Percentiles rank a stretch among this genome's conserved stretches.
Conservation (phyloP, 345 rosid species). For the Salix arbutifolia region DNA sequence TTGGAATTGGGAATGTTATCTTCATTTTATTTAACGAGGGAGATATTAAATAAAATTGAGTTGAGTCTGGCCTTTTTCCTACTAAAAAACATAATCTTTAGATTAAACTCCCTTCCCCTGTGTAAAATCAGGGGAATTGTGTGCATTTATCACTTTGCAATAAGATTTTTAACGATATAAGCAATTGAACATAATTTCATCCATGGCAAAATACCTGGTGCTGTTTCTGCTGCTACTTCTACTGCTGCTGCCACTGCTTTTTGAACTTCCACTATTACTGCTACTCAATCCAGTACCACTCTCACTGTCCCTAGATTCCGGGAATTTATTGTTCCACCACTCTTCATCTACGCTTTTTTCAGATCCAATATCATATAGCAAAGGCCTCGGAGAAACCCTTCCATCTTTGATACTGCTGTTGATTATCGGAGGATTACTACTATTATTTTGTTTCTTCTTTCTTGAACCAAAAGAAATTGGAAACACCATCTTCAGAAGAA, state of each 20-base stretch:
- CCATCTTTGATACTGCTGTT: slow-evolving; percentile 6
- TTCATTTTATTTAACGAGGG: too few relatives aligned
- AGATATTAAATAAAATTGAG: neutral
- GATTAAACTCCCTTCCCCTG: too few relatives aligned
- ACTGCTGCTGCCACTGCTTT: slow-evolving; percentile 34
- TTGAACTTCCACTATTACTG: slow-evolving; percentile 33
- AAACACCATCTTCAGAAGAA: slow-evolving; percentile 66
- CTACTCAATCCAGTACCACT: slow-evolving; percentile 28
- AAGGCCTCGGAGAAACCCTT: slow-evolving; percentile 48
- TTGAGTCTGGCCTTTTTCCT: neutral
- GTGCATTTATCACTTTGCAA: neutral
- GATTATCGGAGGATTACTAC: slow-evolving; percentile 6
- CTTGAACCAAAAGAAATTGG: slow-evolving; percentile 50
- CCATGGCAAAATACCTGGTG: slow-evolving; percentile 29
- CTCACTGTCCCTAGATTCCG: slow-evolving; percentile 37
- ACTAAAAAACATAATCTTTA: neutral
- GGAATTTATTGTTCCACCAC: slow-evolving; percentile 60
- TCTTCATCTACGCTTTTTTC: slow-evolving; percentile 43
- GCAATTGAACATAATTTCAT: neutral
- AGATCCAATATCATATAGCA: slow-evolving; percentile 33
- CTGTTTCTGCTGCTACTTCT: slow-evolving; percentile 43
- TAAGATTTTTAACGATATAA: neutral
- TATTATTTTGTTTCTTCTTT: slow-evolving; percentile 36
- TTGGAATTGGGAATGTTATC: neutral
- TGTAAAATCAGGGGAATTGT: too few relatives aligned